Base-by-base conservation (phyloP, 306 rosid genomes). In the Cucurbita maxima region DNA sequence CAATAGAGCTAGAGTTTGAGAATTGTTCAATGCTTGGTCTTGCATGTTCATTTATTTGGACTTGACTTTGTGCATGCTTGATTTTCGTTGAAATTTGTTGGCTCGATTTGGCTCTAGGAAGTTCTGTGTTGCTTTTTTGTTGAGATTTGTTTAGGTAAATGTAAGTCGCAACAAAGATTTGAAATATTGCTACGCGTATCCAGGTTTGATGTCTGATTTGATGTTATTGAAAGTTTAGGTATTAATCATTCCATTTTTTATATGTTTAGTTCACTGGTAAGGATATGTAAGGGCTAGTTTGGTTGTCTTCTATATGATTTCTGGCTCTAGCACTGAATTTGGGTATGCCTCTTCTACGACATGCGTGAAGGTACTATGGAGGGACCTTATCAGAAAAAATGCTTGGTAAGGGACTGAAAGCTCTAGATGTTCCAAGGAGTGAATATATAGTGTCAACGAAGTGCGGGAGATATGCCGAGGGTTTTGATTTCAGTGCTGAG, bases 401-500 rank as follows among this genome's bases (percentile, higher is more conserved):
- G 59, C 89, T 90, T 8, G 98, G 98, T n/a, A 91, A 83, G 62
- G 81, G 92, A 1, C 76, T 94, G 12, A 90, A 94, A 76, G 94
- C 96, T 57, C 76, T 87, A 4, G 86, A 81, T 22, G 96, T 79
- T 81, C 92, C 88, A 0, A 80, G 98, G 81, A 87, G 79, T 45
- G 85, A 91, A 20, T 94, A 90, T 67, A 75, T 91, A 53, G 98
- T 90, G 2, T 80, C 98, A 25, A 94, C 98, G 4, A 94, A 94
- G 79, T 94, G 98, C 10, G 98, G 98, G 4, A 75, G 98, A 13
- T 94, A 94, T 50, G 75, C 9, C 7, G 96, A 94, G 12, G 96
- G 98, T 5, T 94, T 90, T 54, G 90, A 94, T 84, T 94, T 94
- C 78, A 86, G 97, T 80, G 96, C 94, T 0, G 92, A 90, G 43